Evolutionary conservation across 2,329 filamentous ascomycete genomes (phyloP), one percentile per base, ranked within the genome.

Genomic region (Calonectria ilicicola): DNA sequence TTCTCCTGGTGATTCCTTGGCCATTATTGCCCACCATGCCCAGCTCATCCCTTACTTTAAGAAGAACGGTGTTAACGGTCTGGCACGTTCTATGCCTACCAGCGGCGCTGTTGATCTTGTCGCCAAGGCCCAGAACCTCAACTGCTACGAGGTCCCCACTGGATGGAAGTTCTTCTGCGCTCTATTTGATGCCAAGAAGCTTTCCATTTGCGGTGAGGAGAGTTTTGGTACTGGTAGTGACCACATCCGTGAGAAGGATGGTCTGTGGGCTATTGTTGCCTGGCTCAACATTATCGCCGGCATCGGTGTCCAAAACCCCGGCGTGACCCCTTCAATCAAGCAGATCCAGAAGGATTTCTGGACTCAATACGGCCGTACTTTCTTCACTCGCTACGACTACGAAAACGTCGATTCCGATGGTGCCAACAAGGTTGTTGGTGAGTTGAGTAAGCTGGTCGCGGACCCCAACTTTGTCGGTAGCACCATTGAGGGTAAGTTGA

Each of bases 121-220:
- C 47, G 97, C 97, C 79, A 95, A 98, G 90, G 95, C 95, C 81
- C 96, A 98, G 87, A 94, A 94, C 42, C 90, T 99, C 49, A 88
- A 95, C 87, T 93, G 92, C 86, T 99, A 99, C 87, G 97, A 99
- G 86, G 97, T 99, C 1, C 97, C 97, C 44, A 99, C 97, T 1
- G 97, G 97, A 81, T 99, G 97, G 97, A 98, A 98, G 86, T 98
- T 98, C 90, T 98, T 98, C 92, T 98, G 96, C 83, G 95, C 95
- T 80, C 90, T 98, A 71, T 98, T 98, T 81, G 96, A 98, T 82
- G 93, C 95, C 77, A 89, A 98, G 86, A 98, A 98, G 90, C 93
- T 98, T 82, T 98, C 97, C 81, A 99, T 99, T 84, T 99, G 97
- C 83, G 97, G 97, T 72, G 97, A 99, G 87, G 97, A 99, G 90